phyloP scores from a whole-genome alignment of 225 moss, liverwort and hornwort genomes.

The Polytrichum commune region DNA sequence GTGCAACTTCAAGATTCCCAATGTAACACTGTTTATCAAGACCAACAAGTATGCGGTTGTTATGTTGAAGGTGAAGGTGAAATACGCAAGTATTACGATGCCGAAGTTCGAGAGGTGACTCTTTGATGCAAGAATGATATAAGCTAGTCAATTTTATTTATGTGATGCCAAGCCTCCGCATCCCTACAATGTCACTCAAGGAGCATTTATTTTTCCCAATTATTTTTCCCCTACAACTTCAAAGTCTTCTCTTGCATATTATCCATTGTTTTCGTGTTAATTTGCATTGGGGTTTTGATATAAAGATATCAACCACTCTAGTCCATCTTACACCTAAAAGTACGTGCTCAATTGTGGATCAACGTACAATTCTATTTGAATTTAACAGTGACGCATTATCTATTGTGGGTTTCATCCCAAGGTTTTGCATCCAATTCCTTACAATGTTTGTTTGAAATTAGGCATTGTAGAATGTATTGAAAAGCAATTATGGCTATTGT shows the following conservation, averaged over 20 bases:
- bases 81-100: conserved; percentile 33
- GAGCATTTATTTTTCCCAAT: not conserved
- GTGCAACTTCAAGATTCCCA: conserved; percentile 30
- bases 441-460: not conserved
- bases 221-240: not conserved
- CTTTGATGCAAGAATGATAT: not conserved
- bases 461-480: not conserved
- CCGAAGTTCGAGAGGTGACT: conserved; percentile 19
- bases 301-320: no score
- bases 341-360: no score
- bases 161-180: not conserved
- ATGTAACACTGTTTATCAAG: conserved; percentile 12
- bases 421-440: not conserved
- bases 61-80: conserved; percentile 27
- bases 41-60: conserved; percentile 26
- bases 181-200: not conserved
- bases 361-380: no score
- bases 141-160: not conserved
- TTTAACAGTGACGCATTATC: no score
- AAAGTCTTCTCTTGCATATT: not conserved
- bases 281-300: no score
- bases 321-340: no score
- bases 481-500: not conserved
- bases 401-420: not conserved
- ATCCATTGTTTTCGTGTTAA: not conserved